Conservation (phyloP, 169 alveolate genomes). For the Besnoitia besnoiti region DNA sequence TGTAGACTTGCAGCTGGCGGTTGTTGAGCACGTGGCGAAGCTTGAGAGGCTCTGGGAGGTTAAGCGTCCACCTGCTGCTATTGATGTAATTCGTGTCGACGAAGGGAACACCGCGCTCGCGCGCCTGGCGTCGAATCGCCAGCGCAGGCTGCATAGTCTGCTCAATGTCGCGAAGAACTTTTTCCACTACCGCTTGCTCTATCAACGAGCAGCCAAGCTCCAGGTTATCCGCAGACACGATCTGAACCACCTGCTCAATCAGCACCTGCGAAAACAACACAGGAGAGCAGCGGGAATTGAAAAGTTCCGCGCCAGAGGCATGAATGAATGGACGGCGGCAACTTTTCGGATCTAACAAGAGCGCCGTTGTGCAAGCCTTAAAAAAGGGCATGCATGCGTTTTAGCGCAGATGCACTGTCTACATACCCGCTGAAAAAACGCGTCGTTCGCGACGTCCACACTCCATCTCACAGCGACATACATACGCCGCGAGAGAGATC, state of each 20-base stretch:
- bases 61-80: constrained; percentile 52
- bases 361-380: too few relatives aligned
- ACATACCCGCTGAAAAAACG: too few relatives aligned
- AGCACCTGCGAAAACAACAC: constrained; percentile 13
- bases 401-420: too few relatives aligned
- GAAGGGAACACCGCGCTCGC: constrained; percentile 31
- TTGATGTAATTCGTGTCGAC: constrained; percentile 24
- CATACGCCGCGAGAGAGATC: too few relatives aligned
- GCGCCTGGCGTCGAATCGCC: constrained; percentile 32
- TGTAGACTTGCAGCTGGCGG: constrained; percentile 72
- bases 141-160: constrained; percentile 16
- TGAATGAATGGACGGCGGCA: too few relatives aligned
- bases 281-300: not conserved
- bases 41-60: constrained; percentile 49
- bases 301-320: constrained; percentile 79
- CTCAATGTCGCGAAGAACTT: constrained; percentile 89
- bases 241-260: constrained; percentile 63
- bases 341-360: too few relatives aligned
- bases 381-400: too few relatives aligned
- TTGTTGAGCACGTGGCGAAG: constrained; percentile 3
- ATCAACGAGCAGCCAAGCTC: constrained; percentile 94
- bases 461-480: too few relatives aligned
- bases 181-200: constrained; percentile 93
- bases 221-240: constrained; percentile 79
- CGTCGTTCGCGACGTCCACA: too few relatives aligned